Evolutionary conservation across 192 early-diverging fungal genomes (phyloP).

Genomic region (Coemansia sp.): DNA sequence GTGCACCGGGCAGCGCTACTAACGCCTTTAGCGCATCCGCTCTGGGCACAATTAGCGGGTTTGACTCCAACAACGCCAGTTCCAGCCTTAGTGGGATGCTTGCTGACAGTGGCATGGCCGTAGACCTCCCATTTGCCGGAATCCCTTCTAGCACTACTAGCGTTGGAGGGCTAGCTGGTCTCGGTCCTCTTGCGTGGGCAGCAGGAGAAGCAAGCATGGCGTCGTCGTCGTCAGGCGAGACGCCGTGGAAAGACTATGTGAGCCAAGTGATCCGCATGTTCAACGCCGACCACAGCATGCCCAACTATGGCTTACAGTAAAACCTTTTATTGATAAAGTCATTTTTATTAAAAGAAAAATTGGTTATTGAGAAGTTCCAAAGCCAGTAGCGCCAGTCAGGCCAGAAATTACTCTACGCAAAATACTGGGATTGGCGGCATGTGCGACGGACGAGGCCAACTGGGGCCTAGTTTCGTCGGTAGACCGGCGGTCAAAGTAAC

Average conservation of each 20-base stretch:
- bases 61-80: slow-evolving; percentile 12
- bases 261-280: slow-evolving; percentile 53
- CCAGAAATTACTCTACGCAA: slow-evolving; percentile 51
- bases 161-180: slow-evolving; percentile 6
- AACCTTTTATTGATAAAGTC: neutral
- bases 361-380: slow-evolving; percentile 43
- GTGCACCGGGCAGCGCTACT: neutral
- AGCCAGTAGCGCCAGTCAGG: slow-evolving; percentile 38
- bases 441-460: slow-evolving; percentile 22
- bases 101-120: slow-evolving; percentile 37
- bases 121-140: slow-evolving; percentile 35
- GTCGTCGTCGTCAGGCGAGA: neutral
- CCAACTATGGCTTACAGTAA: slow-evolving; percentile 2
- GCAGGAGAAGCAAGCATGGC: neutral
- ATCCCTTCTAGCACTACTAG: slow-evolving; percentile 34
- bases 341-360: too few species aligned
- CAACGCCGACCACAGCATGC: slow-evolving; percentile 11
- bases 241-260: slow-evolving; percentile 45
- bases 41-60: neutral
- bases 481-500: slow-evolving; percentile 56
- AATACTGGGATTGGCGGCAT: slow-evolving; percentile 22
- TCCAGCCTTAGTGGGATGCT: slow-evolving; percentile 30
- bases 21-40: neutral
- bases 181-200: slow-evolving; percentile 1
- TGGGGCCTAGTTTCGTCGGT: slow-evolving; percentile 42